Percentiles rank a stretch among this genome's conserved stretches.
Evolutionary conservation across 768 basidiomycete species (phyloP).

Genomic region (Lyophyllum semitale): DNA sequence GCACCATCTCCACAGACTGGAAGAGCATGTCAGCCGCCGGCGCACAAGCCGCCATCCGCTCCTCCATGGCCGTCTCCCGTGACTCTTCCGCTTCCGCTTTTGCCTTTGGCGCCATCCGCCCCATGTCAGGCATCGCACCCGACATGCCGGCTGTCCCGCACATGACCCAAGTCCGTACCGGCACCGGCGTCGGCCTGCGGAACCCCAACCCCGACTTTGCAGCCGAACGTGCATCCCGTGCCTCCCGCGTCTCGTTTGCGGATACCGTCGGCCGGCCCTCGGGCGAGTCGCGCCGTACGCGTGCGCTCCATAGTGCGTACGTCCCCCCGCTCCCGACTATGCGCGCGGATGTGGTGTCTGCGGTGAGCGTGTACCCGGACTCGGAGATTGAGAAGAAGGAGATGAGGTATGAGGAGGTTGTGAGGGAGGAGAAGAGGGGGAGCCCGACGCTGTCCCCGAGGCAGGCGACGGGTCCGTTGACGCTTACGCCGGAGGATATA

Average conservation of each 20-base stretch:
- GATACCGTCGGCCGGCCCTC: conserved; percentile 47
- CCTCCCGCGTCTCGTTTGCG: conserved; percentile 73
- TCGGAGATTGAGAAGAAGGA: conserved; percentile 16
- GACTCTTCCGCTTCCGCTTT: conserved; percentile 48
- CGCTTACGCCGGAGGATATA: conserved; percentile 65
- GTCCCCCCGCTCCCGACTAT: conserved; percentile 37
- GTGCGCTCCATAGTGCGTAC: conserved; percentile 43
- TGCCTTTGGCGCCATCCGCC: conserved; percentile 61
- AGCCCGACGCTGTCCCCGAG: conserved; percentile 31
- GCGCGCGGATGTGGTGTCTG: conserved; percentile 5
- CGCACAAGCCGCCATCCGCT: conserved; percentile 73
- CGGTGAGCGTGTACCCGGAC: conserved; percentile 14
- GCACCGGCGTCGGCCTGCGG: conserved; percentile 50
- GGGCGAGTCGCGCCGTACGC: conserved; percentile 34
- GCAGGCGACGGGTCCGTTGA: conserved; percentile 42
- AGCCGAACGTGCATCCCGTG: conserved; percentile 43
- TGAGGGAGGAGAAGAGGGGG: conserved; percentile 13
- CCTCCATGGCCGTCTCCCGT: conserved; percentile 50
- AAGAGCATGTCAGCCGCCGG: conserved; percentile 69
- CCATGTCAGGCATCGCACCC: conserved; percentile 39
- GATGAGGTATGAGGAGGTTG: conserved; percentile 5
- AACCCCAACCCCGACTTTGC: conserved; percentile 37
- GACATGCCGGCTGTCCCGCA: conserved; percentile 38
- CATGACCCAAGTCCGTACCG: conserved; percentile 46
- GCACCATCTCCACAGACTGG: conserved; percentile 78